Percentiles rank a stretch among this genome's conserved stretches.
Evolutionary conservation across 73 alveolate species (phyloP).

Genomic region (Paramecium primaurelia): DNA sequence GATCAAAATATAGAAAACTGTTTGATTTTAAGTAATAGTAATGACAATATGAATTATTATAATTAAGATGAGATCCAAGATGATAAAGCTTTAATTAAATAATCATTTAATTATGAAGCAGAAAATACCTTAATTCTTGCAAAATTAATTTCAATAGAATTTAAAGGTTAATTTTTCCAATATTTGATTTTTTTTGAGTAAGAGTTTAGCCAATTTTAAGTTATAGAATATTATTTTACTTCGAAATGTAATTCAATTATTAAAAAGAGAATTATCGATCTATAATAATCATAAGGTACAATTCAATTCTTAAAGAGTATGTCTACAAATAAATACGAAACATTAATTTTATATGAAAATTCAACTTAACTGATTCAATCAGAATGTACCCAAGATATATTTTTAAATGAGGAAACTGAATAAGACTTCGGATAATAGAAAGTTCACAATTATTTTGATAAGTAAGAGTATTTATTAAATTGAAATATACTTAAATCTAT

Average conservation of each 20-base stretch:
- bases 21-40: not conserved
- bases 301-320: not conserved
- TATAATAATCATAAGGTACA: not conserved
- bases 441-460: too few species aligned
- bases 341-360: not conserved
- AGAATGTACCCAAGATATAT: not conserved
- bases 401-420: too few species aligned
- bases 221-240: not conserved
- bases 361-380: not conserved
- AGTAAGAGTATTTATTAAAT: too few species aligned
- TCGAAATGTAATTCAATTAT: not conserved
- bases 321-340: not conserved
- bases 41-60: not conserved
- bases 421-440: too few species aligned
- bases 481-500: too few species aligned
- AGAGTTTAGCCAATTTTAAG: not conserved
- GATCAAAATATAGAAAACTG: not conserved
- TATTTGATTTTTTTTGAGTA: not conserved
- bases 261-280: not conserved
- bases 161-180: not conserved
- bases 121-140: not conserved
- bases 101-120: not conserved
- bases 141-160: not conserved
- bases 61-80: not conserved
- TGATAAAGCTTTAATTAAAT: not conserved